A percentile compares a stretch with the other conserved stretches of the same genome.
These are phyloP conservation scores for Phoma herbarum DNA, from an alignment of 2,329 filamentous ascomycete genomes.

Conservation along the genomic window DNA sequence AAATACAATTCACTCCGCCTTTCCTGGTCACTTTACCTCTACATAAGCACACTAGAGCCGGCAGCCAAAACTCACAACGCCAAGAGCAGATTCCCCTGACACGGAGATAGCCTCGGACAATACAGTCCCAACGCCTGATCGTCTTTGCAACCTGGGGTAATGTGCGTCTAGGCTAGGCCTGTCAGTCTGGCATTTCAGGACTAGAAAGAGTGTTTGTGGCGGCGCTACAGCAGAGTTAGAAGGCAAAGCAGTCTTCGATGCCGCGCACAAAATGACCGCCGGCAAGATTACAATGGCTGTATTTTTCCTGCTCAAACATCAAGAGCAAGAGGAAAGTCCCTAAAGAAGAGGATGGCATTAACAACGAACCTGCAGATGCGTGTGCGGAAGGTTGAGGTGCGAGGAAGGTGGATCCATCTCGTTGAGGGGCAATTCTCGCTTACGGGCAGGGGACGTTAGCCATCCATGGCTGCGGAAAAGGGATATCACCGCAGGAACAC, in stretches of 20 bases:
- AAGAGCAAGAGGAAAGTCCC: no score
- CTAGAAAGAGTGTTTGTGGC: neutral
- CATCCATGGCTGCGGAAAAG: no score
- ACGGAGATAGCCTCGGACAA: conserved; percentile 4
- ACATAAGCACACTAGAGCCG: no score
- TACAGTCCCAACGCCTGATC: conserved; percentile 2
- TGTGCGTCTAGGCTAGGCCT: conserved; percentile 3
- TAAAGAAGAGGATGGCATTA: neutral
- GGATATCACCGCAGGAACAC: no score
- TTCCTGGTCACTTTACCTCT: no score
- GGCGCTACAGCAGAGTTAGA: neutral
- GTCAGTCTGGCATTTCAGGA: neutral
- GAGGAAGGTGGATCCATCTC: conserved; percentile 2
- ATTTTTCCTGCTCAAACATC: no score
- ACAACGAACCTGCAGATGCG: neutral
- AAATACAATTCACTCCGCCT: no score
- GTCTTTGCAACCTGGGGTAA: neutral
- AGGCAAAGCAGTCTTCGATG: neutral
- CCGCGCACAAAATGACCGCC: no score
- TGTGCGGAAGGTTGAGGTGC: neutral
- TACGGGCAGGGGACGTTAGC: no score
- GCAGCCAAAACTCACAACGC: conserved; percentile 2
- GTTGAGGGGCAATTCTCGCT: no score
- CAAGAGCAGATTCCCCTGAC: neutral
- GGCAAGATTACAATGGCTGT: no score